Percentiles rank a stretch among this genome's conserved stretches.
phyloP scores from a whole-genome alignment of 345 rosid genomes.

The Brassica carinata region DNA sequence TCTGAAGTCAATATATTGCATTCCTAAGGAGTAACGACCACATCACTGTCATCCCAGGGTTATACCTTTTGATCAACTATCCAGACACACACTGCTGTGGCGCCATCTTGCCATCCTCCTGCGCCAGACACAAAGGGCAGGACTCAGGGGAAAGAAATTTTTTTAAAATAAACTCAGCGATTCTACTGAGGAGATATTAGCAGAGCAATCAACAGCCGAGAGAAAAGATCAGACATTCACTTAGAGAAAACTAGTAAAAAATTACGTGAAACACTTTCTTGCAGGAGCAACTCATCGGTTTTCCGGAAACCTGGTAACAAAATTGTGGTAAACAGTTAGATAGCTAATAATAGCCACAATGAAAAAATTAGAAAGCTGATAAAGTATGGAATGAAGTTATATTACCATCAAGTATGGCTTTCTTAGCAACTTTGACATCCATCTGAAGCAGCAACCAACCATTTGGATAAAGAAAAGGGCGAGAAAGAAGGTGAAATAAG shows the following conservation, averaged over 20 bases:
- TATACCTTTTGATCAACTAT: too few species aligned
- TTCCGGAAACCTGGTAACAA: conserved; percentile 60
- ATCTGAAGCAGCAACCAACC: not conserved
- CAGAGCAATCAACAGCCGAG: conserved; percentile 15
- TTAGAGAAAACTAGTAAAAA: not conserved
- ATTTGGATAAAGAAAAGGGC: conserved; percentile 10
- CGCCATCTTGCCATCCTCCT: conserved; percentile 94
- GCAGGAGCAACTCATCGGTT: conserved; percentile 68
- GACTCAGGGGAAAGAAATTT: not conserved
- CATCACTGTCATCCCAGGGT: too few species aligned
- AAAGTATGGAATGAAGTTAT: conserved; percentile 1
- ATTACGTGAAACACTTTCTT: conserved; percentile 75
- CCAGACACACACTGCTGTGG: conserved; percentile 32
- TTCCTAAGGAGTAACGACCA: too few species aligned
- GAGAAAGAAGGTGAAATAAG: conserved; percentile 23
- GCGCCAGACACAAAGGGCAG: conserved; percentile 14
- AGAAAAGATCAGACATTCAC: not conserved
- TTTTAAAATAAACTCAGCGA: too few species aligned
- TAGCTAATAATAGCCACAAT: not conserved
- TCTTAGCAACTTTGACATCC: conserved; percentile 62
- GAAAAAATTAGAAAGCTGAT: not conserved
- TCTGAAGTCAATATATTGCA: too few species aligned
- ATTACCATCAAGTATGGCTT: conserved; percentile 81
- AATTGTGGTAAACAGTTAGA: not conserved
- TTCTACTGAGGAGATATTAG: not conserved